Percentiles rank a stretch among this genome's conserved stretches.
phyloP scores from a whole-genome alignment of 2,329 filamentous ascomycete species.

The Aspergillus versicolor region DNA sequence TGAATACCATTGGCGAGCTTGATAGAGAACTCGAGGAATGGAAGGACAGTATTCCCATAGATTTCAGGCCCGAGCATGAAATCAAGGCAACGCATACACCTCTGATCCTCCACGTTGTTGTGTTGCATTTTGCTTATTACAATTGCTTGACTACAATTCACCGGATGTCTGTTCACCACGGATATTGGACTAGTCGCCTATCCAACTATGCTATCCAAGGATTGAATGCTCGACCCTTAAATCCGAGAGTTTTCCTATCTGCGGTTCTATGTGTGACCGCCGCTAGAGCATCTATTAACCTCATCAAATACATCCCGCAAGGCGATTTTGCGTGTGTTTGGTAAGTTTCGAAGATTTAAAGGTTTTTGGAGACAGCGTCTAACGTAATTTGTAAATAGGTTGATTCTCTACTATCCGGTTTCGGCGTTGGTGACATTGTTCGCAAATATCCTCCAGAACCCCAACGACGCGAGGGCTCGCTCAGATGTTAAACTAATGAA shows the following conservation, averaged over 20 bases:
- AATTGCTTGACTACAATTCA: conserved; percentile 98
- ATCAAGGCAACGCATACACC: conserved; percentile 91
- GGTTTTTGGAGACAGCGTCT: conserved; percentile 4
- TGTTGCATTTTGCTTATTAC: conserved; percentile 95
- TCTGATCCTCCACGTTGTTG: conserved; percentile 89
- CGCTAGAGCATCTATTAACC: conserved; percentile 84
- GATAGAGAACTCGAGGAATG: conserved; percentile 88
- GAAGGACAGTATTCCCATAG: conserved; percentile 93
- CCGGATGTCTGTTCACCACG: conserved; percentile 96
- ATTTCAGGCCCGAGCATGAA: conserved; percentile 95
- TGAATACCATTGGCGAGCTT: conserved; percentile 94
- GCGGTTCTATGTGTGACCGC: conserved; percentile 90
- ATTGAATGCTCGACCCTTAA: conserved; percentile 83
- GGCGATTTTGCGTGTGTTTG: conserved; percentile 94
- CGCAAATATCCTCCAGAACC: conserved; percentile 94
- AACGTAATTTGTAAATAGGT: conserved; percentile 47
- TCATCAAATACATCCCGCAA: conserved; percentile 94
- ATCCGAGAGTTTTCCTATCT: conserved; percentile 91
- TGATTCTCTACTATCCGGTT: conserved; percentile 95
- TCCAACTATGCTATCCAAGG: conserved; percentile 96
- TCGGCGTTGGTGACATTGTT: conserved; percentile 93
- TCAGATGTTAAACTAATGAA: conserved; percentile 91
- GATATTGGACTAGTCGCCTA: conserved; percentile 94
- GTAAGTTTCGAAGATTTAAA: conserved; percentile 53
- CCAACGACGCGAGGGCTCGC: conserved; percentile 80